phyloP scores from a whole-genome alignment of 805 yeast genomes.

The Candida boleticola region DNA sequence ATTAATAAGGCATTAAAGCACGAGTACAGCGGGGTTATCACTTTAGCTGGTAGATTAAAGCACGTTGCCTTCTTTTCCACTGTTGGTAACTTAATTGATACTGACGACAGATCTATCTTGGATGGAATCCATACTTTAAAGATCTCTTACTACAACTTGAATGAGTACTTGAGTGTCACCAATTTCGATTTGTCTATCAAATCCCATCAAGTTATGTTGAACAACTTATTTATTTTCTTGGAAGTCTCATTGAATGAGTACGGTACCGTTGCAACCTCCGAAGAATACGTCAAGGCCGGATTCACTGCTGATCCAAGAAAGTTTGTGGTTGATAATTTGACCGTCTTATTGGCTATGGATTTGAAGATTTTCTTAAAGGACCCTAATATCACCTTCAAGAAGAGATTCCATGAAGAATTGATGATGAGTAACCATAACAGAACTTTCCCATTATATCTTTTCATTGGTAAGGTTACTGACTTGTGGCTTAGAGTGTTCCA shows the following conservation, averaged over 20 bases:
- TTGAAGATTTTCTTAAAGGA: slow-evolving; percentile 53
- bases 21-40: slow-evolving; percentile 41
- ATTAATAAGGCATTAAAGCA: slow-evolving; percentile 42
- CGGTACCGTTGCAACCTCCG: slow-evolving; percentile 41
- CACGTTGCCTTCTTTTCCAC: slow-evolving; percentile 46
- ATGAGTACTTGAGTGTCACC: slow-evolving; percentile 32
- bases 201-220: slow-evolving; percentile 40
- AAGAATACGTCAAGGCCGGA: slow-evolving; percentile 47
- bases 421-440: slow-evolving; percentile 54
- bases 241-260: slow-evolving; percentile 41
- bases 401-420: slow-evolving; percentile 60
- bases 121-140: slow-evolving; percentile 32
- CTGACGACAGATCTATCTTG: slow-evolving; percentile 31
- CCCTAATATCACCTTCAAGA: slow-evolving; percentile 59
- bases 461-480: slow-evolving; percentile 32
- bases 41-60: slow-evolving; percentile 46
- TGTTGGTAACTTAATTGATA: slow-evolving; percentile 38
- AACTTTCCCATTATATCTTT: slow-evolving; percentile 49
- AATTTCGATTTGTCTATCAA: slow-evolving; percentile 36
- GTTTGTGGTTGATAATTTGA: slow-evolving; percentile 43
- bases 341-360: slow-evolving; percentile 53
- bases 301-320: slow-evolving; percentile 43
- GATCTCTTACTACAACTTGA: slow-evolving; percentile 31
- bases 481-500: slow-evolving; percentile 37
- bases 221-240: slow-evolving; percentile 36